Conservation (phyloP, 768 basidiomycete species). For the Termitomyces sp. region DNA sequence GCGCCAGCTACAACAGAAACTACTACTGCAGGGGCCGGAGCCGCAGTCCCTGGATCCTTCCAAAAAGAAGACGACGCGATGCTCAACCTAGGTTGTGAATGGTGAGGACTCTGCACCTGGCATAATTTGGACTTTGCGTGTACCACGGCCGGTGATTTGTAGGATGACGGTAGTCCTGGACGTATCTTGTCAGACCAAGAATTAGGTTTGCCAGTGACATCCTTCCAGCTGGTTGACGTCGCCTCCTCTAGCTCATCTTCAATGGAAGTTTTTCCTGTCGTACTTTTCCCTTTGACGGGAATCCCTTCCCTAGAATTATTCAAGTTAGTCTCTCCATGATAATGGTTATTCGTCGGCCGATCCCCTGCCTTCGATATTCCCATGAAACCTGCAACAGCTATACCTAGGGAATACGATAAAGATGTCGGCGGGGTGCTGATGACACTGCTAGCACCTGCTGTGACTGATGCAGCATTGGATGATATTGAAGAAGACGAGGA, state of each 20-base stretch:
- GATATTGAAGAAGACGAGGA: slow-evolving; percentile 52
- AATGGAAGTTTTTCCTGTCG: slow-evolving; percentile 24
- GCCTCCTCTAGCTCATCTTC: slow-evolving; percentile 27
- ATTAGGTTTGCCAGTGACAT: slow-evolving; percentile 20
- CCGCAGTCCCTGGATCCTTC: slow-evolving; percentile 48
- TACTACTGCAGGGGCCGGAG: slow-evolving; percentile 48
- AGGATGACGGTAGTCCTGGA: slow-evolving; percentile 30
- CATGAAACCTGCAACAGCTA: slow-evolving; percentile 35
- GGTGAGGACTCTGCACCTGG: slow-evolving; percentile 18
- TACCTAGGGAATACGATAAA: slow-evolving; percentile 41
- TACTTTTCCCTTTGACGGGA: slow-evolving; percentile 26
- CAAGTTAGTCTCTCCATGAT: slow-evolving; percentile 9
- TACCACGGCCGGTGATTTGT: slow-evolving; percentile 28
- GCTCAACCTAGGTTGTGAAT: slow-evolving; percentile 34
- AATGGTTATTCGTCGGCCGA: neutral
- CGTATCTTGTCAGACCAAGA: slow-evolving; percentile 37
- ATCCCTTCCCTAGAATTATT: slow-evolving; percentile 22
- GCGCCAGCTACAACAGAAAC: slow-evolving; percentile 44
- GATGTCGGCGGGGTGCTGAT: slow-evolving; percentile 58
- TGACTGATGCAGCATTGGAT: slow-evolving; percentile 33
- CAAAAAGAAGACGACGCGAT: slow-evolving; percentile 34
- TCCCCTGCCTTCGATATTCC: slow-evolving; percentile 26
- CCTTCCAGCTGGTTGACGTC: slow-evolving; percentile 35
- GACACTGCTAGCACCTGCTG: slow-evolving; percentile 34
- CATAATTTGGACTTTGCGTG: slow-evolving; percentile 27